These are phyloP conservation scores for Annulohypoxylon nitens DNA, from an alignment of 495 filamentous ascomycete species.

Conservation along the genomic window DNA sequence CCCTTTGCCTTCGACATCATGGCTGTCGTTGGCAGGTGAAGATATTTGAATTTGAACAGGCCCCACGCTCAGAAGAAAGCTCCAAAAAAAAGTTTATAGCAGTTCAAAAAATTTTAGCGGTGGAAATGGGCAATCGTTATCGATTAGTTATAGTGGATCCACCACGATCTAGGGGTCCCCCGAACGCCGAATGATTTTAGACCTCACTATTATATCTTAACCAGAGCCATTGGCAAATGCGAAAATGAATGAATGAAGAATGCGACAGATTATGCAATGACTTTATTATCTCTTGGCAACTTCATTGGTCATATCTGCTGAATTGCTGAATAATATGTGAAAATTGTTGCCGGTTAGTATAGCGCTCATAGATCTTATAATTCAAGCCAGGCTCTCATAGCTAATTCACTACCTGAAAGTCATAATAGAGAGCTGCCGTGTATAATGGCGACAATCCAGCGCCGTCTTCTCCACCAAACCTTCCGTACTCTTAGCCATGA, in stretches of 20 bases:
- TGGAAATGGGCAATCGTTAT: conserved; percentile 56
- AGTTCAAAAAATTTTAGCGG: conserved; percentile 62
- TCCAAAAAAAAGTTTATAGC: conserved; percentile 48
- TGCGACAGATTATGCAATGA: not conserved
- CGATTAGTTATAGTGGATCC: not conserved
- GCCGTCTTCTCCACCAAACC: conserved; percentile 76
- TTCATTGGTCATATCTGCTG: not conserved
- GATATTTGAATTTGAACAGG: not conserved
- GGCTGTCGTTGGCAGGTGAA: conserved; percentile 4
- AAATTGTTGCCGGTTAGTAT: not conserved
- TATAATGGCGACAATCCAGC: conserved; percentile 61
- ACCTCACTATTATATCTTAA: not conserved
- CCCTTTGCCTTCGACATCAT: conserved; percentile 55
- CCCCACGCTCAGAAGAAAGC: conserved; percentile 40
- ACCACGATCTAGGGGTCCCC: conserved; percentile 11
- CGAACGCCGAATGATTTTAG: conserved; percentile 4
- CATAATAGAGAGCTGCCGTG: not conserved
- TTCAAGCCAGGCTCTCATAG: not conserved
- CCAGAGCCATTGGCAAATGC: not conserved
- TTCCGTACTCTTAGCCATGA: conserved; percentile 79
- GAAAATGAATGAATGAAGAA: not conserved
- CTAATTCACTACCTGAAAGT: not conserved
- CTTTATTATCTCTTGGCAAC: not conserved
- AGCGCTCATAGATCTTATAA: not conserved
- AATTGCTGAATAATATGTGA: too few relatives aligned